These are phyloP conservation scores for Phytophthora pinifolia DNA, from an alignment of 352 stramenopile genomes.

Conservation along the genomic window DNA sequence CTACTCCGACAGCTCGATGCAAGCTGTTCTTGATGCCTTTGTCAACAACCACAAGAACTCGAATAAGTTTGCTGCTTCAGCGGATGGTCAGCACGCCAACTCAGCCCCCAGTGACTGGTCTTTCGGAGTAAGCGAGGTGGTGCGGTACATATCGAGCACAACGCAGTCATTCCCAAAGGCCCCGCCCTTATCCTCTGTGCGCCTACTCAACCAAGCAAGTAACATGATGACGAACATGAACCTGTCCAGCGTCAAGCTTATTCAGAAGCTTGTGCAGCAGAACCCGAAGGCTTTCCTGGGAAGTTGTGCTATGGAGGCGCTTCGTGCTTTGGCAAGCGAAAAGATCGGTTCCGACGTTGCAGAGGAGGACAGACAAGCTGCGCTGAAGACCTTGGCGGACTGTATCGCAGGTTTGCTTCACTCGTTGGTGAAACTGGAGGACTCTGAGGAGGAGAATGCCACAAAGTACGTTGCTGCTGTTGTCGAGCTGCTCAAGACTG, in stretches of 20 bases:
- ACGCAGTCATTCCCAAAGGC: slow-evolving; percentile 50
- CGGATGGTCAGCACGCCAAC: slow-evolving; percentile 67
- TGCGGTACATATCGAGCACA: slow-evolving; percentile 50
- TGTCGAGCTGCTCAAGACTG: slow-evolving; percentile 39
- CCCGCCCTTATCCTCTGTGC: slow-evolving; percentile 51
- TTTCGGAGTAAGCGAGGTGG: slow-evolving; percentile 67
- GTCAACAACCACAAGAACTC: slow-evolving; percentile 67
- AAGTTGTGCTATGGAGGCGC: slow-evolving; percentile 21
- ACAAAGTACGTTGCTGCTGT: slow-evolving; percentile 19
- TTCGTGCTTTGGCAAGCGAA: slow-evolving; percentile 37
- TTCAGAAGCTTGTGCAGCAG: slow-evolving; percentile 51
- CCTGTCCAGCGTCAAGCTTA: slow-evolving; percentile 41
- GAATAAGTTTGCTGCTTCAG: slow-evolving; percentile 59
- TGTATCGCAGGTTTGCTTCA: slow-evolving; percentile 51
- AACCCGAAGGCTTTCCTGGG: slow-evolving; percentile 38
- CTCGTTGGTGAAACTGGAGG: slow-evolving; percentile 35
- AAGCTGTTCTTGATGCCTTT: slow-evolving; percentile 41
- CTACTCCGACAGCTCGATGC: slow-evolving; percentile 47
- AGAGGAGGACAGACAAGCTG: slow-evolving; percentile 65
- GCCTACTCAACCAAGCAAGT: slow-evolving; percentile 50
- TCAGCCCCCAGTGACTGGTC: slow-evolving; percentile 74
- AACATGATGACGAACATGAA: slow-evolving; percentile 39
- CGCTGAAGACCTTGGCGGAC: slow-evolving; percentile 55
- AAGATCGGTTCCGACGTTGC: slow-evolving; percentile 41
- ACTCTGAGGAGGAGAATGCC: slow-evolving; percentile 16